Conservation (phyloP, 148 eudicot genomes). For the Rhododendron vialii region DNA sequence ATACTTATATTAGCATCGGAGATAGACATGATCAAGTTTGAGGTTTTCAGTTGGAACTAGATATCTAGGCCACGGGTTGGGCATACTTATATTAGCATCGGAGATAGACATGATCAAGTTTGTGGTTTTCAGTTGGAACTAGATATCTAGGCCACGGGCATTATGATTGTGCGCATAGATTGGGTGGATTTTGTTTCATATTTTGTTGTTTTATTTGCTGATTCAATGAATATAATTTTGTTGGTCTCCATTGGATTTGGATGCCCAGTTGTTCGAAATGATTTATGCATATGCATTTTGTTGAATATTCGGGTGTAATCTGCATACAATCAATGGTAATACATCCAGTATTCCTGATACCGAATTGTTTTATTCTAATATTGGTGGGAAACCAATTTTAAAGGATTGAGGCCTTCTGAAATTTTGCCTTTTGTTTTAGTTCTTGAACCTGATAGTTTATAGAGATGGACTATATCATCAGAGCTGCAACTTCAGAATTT, state of each 20-base stretch:
- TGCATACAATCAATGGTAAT: background rate
- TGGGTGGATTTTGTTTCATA: background rate
- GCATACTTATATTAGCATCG: background rate
- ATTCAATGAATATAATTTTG: background rate
- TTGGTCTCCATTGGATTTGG: conserved; percentile 1
- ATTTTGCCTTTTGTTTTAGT: background rate
- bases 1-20: background rate
- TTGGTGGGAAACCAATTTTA: background rate
- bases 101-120: background rate
- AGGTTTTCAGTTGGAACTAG: background rate
- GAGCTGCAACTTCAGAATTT: background rate
- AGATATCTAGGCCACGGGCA: background rate
- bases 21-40: background rate
- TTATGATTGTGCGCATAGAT: background rate
- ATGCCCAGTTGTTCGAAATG: background rate
- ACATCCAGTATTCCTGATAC: background rate
- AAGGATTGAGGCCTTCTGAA: background rate
- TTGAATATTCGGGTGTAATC: background rate
- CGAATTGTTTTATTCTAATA: background rate
- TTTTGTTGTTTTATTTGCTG: background rate
- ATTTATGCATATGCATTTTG: background rate
- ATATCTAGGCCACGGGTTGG: background rate
- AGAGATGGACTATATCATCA: background rate
- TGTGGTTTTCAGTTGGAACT: background rate
- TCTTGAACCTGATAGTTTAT: background rate